phyloP scores from a whole-genome alignment of 805 yeast species.

The Saccharomycopsis olivae region DNA sequence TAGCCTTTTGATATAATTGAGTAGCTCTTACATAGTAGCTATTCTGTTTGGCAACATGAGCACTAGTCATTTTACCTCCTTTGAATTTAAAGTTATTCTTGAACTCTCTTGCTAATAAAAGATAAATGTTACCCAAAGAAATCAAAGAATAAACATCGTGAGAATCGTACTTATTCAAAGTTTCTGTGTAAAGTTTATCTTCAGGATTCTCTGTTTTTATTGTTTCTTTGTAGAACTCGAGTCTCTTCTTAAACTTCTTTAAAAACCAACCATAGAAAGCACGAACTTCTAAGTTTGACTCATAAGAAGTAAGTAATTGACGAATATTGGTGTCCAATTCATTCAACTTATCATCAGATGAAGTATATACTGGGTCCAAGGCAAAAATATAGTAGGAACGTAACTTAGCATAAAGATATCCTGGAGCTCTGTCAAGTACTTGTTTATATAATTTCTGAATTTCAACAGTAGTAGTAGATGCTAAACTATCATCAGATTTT shows the following conservation, averaged over 20 bases:
- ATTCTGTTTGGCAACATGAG: conserved; percentile 47
- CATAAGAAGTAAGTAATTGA: conserved; percentile 39
- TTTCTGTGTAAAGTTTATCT: conserved; percentile 72
- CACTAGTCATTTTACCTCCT: conserved; percentile 23
- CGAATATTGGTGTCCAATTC: conserved; percentile 43
- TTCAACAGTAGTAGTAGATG: conserved; percentile 5
- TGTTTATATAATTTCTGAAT: conserved; percentile 35
- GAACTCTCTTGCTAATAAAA: conserved; percentile 68
- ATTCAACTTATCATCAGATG: conserved; percentile 31
- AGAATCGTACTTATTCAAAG: conserved; percentile 69
- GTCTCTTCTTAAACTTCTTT: conserved; percentile 42
- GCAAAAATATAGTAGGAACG: conserved; percentile 49
- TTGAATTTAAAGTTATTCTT: conserved; percentile 31
- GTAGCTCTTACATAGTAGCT: conserved; percentile 83
- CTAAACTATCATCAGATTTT: conserved; percentile 2
- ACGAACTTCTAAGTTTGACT: conserved; percentile 68
- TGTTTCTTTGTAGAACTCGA: conserved; percentile 29
- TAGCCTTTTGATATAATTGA: conserved; percentile 80
- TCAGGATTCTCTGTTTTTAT: conserved; percentile 45
- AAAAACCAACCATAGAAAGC: conserved; percentile 90
- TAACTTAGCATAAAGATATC: conserved; percentile 64
- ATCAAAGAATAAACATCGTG: conserved; percentile 87
- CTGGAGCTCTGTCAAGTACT: conserved; percentile 52
- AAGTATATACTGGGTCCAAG: conserved; percentile 31
- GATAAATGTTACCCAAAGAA: conserved; percentile 82